Conservation (phyloP, 1,284 basidiomycete genomes). For the Ganoderma leucocontextum region DNA sequence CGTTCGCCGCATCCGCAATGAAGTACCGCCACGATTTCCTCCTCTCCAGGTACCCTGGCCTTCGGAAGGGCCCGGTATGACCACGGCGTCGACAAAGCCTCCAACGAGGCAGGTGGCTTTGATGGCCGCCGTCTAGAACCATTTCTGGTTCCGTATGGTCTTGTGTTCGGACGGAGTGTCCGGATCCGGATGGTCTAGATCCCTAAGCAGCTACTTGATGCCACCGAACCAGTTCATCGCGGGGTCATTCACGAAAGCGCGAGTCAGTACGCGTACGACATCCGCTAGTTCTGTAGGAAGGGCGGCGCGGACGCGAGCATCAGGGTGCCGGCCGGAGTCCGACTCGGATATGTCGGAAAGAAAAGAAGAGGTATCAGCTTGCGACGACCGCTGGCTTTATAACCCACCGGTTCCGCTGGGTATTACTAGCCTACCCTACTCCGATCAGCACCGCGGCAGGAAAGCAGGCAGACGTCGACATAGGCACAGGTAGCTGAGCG, state of each 20-base stretch:
- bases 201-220: constrained; percentile 23
- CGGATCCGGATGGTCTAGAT: constrained; percentile 15
- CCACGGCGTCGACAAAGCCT: constrained; percentile 23
- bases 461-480: too few species aligned
- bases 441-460: background rate
- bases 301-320: constrained; percentile 8
- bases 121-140: constrained; percentile 26
- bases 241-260: too few species aligned
- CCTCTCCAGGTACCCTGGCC: background rate
- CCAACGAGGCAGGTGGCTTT: constrained; percentile 15
- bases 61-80: constrained; percentile 4
- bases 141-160: constrained; percentile 18
- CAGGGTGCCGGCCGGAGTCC: background rate
- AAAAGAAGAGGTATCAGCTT: background rate
- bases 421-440: background rate
- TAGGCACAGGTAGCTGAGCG: too few species aligned
- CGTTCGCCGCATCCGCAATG: too few species aligned
- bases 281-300: too few species aligned
- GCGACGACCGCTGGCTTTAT: background rate
- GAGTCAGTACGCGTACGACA: too few species aligned
- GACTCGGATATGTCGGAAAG: constrained; percentile 1
- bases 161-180: background rate
- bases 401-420: background rate
- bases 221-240: constrained; percentile 36
- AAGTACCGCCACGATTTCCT: constrained; percentile 28